Evolutionary conservation across 352 stramenopile genomes (phyloP).

Genomic region (Phytophthora fragariae): DNA sequence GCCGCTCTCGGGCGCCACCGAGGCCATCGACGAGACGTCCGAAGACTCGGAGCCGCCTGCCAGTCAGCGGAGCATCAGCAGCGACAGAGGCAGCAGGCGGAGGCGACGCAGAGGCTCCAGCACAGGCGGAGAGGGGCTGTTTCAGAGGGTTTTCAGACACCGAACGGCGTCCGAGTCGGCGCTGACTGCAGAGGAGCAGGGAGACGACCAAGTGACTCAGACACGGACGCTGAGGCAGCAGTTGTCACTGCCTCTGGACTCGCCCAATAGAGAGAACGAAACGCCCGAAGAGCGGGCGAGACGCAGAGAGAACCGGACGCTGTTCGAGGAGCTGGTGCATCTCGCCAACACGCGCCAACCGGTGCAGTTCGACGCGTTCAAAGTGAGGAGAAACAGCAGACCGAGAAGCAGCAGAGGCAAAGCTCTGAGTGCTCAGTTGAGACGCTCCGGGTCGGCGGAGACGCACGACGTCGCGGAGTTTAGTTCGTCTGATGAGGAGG

Average conservation of each 20-base stretch:
- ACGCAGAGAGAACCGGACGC: conserved; percentile 55
- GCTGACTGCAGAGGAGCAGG: conserved; percentile 11
- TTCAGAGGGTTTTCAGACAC: conserved; percentile 29
- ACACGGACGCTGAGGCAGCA: conserved; percentile 25
- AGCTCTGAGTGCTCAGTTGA: conserved; percentile 26
- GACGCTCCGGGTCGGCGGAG: conserved; percentile 28
- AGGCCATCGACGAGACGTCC: conserved; percentile 36
- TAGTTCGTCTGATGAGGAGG: conserved; percentile 73
- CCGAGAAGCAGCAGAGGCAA: conserved; percentile 21
- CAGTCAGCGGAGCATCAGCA: conserved; percentile 29
- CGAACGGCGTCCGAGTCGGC: conserved; percentile 38
- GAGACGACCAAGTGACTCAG: not conserved
- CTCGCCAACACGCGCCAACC: conserved; percentile 63
- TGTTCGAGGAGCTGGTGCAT: conserved; percentile 67
- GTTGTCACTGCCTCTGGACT: conserved; percentile 34
- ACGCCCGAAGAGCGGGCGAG: conserved; percentile 32
- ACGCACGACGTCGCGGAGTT: conserved; percentile 60
- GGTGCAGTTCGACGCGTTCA: conserved; percentile 61
- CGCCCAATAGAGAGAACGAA: conserved; percentile 25
- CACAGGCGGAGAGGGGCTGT: conserved; percentile 8
- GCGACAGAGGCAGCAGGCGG: conserved; percentile 14
- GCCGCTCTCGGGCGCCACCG: conserved; percentile 40
- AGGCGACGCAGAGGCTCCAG: conserved; percentile 11
- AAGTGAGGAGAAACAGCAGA: conserved; percentile 31
- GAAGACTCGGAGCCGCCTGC: conserved; percentile 15